Conservation (phyloP, 2,329 filamentous ascomycete species). For the Pseudocercospora vitis region DNA sequence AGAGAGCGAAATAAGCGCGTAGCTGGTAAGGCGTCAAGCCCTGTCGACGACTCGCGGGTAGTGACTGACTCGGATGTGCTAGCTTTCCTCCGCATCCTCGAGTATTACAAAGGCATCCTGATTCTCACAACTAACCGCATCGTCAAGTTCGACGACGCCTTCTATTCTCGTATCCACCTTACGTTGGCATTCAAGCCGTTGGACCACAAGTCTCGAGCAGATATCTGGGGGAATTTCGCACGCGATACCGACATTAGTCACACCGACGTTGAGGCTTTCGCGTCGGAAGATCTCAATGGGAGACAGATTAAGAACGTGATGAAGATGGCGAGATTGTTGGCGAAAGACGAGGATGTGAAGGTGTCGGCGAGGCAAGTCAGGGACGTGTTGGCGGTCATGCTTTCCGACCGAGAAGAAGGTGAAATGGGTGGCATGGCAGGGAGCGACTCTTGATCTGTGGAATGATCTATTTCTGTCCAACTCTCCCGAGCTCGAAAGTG, state of each 20-base stretch:
- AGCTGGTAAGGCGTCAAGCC: slow-evolving; percentile 10
- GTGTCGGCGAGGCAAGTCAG: neutral
- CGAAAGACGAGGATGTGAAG: slow-evolving; percentile 11
- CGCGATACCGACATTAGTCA: slow-evolving; percentile 9
- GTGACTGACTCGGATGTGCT: slow-evolving; percentile 9
- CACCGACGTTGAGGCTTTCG: slow-evolving; percentile 14
- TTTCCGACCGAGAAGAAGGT: neutral
- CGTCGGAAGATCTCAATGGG: slow-evolving; percentile 18
- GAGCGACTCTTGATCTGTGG: slow-evolving; percentile 4
- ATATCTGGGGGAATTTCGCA: slow-evolving; percentile 77
- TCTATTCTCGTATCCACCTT: slow-evolving; percentile 39
- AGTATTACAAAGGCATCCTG: slow-evolving; percentile 42
- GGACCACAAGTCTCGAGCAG: slow-evolving; percentile 38
- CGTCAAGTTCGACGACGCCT: slow-evolving; percentile 40
- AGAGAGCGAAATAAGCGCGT: slow-evolving; percentile 29
- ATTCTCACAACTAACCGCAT: slow-evolving; percentile 44
- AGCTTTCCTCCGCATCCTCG: slow-evolving; percentile 41
- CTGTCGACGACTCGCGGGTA: neutral
- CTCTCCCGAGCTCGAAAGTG: no score
- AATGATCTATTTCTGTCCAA: no score
- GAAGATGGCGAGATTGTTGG: slow-evolving; percentile 24
- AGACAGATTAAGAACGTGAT: slow-evolving; percentile 26
- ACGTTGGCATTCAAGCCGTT: slow-evolving; percentile 26
- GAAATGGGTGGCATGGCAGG: neutral
- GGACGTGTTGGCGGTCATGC: neutral